Conservation (phyloP, 2,329 filamentous ascomycete species). For the Fusarium camptoceras region DNA sequence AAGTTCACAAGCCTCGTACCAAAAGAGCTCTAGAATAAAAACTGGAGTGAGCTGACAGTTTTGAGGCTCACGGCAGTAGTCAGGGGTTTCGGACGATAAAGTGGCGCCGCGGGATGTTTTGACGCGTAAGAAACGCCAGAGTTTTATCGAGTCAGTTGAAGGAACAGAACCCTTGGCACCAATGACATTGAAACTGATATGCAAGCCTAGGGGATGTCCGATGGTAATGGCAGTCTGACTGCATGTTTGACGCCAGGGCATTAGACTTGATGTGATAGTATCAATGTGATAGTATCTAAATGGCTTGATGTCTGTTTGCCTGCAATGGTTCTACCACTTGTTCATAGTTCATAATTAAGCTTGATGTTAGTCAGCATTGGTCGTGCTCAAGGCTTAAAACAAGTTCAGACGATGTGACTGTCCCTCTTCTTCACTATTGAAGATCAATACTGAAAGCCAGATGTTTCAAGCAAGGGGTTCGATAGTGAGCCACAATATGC, state of each 20-base stretch:
- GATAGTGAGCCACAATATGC: constrained; percentile 14
- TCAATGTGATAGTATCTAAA: neutral
- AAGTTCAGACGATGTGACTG: neutral
- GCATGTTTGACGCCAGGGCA: constrained; percentile 17
- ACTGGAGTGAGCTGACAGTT: constrained; percentile 31
- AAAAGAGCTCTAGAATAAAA: constrained; percentile 8
- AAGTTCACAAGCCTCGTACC: neutral
- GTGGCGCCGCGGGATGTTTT: constrained; percentile 21
- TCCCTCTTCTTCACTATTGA: neutral
- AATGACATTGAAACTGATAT: constrained; percentile 12
- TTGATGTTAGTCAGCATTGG: neutral
- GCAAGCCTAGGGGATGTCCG: constrained; percentile 15
- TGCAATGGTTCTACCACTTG: neutral
- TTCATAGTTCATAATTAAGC: neutral
- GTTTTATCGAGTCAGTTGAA: constrained; percentile 20
- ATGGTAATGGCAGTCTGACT: neutral
- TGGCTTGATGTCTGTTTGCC: neutral
- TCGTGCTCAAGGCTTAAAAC: neutral
- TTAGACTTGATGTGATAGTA: constrained; percentile 16
- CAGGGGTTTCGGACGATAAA: constrained; percentile 19
- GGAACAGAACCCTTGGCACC: constrained; percentile 15
- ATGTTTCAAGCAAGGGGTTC: neutral
- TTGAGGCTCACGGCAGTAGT: constrained; percentile 30
- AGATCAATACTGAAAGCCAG: neutral
- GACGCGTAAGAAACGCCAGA: constrained; percentile 30